Evolutionary conservation across 2,329 filamentous ascomycete species (phyloP).

Genomic region (Fusarium brevicatenulatum): DNA sequence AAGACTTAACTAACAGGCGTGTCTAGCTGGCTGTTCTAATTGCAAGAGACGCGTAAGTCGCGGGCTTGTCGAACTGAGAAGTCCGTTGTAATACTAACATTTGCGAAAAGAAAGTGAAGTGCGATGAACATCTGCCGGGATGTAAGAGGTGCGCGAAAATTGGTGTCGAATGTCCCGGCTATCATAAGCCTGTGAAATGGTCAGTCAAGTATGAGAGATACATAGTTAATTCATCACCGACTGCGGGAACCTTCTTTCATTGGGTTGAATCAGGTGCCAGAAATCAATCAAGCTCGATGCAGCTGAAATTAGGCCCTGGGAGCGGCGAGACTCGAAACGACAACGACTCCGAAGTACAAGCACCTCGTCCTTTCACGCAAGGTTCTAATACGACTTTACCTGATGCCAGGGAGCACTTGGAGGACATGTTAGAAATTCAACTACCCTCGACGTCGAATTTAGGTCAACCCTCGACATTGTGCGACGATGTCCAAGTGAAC

Average conservation of each 20-base stretch:
- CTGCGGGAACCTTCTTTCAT: background rate
- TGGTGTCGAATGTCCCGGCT: constrained; percentile 23
- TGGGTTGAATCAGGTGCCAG: background rate
- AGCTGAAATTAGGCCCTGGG: background rate
- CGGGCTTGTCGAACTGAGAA: background rate
- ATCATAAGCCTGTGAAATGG: constrained; percentile 27
- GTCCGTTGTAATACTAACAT: background rate
- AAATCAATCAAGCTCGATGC: background rate
- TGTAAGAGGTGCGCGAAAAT: constrained; percentile 23
- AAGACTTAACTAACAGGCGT: background rate
- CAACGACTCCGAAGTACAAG: background rate
- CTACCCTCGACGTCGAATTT: accelerated
- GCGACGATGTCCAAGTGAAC: background rate
- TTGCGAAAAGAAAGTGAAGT: constrained; percentile 20
- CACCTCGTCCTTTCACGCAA: background rate
- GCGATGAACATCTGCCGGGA: constrained; percentile 22
- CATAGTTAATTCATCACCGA: background rate
- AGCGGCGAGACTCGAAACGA: background rate
- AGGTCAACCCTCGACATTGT: background rate
- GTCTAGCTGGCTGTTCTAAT: constrained; percentile 14
- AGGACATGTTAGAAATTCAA: background rate
- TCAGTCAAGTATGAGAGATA: constrained; percentile 25
- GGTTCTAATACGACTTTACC: background rate
- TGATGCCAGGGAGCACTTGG: accelerated
- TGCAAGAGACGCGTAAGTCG: constrained; percentile 25